Percentiles rank a stretch among this genome's conserved stretches.
Conservation (phyloP, 306 rosid species). For the Morella rubra region DNA sequence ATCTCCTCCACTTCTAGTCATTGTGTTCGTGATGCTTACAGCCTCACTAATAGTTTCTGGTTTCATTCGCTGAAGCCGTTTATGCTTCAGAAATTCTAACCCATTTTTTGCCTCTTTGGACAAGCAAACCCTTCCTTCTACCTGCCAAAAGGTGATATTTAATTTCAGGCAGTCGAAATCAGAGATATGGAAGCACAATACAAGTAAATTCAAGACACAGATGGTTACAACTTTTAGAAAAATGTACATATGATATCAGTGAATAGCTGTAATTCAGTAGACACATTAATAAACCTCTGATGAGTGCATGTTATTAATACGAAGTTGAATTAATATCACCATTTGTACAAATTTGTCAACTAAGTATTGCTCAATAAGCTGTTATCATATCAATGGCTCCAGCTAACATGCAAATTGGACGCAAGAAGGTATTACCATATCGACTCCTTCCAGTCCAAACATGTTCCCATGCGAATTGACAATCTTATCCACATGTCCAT, state of each 20-base stretch:
- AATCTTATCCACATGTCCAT: constrained; percentile 3
- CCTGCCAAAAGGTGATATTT: constrained; percentile 40
- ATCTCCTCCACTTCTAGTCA: constrained; percentile 91
- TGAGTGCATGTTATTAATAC: neutral
- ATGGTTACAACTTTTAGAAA: neutral
- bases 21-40: constrained; percentile 43
- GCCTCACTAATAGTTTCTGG: constrained; percentile 43
- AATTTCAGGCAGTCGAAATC: neutral
- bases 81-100: constrained; percentile 66
- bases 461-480: neutral
- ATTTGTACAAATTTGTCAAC: neutral
- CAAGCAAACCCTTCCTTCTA: constrained; percentile 74
- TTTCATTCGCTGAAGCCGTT: constrained; percentile 75
- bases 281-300: neutral
- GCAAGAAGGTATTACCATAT: constrained; percentile 3
- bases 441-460: constrained; percentile 12
- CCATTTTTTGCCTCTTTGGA: constrained; percentile 76
- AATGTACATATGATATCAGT: neutral
- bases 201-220: neutral
- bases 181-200: neutral
- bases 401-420: constrained; percentile 7
- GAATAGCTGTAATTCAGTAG: neutral
- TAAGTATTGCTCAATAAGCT: neutral
- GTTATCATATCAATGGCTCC: neutral
- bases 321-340: neutral